phyloP scores from a whole-genome alignment of 768 basidiomycete species.

The Cyclocybe cylindracea region DNA sequence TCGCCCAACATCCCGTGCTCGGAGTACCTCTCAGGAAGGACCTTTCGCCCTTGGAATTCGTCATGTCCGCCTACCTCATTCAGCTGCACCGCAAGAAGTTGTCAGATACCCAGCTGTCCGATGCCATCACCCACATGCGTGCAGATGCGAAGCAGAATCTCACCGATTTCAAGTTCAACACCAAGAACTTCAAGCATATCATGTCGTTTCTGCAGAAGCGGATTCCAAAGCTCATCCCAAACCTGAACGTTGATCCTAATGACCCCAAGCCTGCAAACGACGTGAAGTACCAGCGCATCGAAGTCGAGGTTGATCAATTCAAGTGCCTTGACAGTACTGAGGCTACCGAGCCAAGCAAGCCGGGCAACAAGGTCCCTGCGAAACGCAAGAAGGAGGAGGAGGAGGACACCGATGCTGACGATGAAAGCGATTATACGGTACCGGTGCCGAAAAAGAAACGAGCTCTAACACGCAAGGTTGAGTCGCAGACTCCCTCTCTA shows the following conservation, averaged over 20 bases:
- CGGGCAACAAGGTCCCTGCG: neutral
- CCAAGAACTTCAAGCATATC: constrained; percentile 16
- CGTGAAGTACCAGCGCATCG: neutral
- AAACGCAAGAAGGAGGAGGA: constrained; percentile 11
- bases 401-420: constrained; percentile 1
- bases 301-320: neutral
- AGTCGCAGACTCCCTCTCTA: neutral
- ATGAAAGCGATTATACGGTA: neutral
- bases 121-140: constrained; percentile 38
- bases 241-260: neutral
- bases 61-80: constrained; percentile 45
- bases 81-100: constrained; percentile 30
- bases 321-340: neutral
- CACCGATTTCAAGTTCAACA: constrained; percentile 2
- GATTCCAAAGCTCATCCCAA: constrained; percentile 9
- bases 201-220: constrained; percentile 16
- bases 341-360: neutral
- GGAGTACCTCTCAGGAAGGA: constrained; percentile 9
- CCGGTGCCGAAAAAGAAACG: constrained; percentile 1
- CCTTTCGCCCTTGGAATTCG: constrained; percentile 23
- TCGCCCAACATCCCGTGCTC: constrained; percentile 11
- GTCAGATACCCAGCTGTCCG: constrained; percentile 41
- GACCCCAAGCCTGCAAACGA: no score
- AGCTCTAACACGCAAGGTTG: neutral
- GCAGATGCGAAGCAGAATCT: neutral